These are phyloP conservation scores for Trichothecium roseum DNA, from an alignment of 2,329 filamentous ascomycete species.

Conservation along the genomic window DNA sequence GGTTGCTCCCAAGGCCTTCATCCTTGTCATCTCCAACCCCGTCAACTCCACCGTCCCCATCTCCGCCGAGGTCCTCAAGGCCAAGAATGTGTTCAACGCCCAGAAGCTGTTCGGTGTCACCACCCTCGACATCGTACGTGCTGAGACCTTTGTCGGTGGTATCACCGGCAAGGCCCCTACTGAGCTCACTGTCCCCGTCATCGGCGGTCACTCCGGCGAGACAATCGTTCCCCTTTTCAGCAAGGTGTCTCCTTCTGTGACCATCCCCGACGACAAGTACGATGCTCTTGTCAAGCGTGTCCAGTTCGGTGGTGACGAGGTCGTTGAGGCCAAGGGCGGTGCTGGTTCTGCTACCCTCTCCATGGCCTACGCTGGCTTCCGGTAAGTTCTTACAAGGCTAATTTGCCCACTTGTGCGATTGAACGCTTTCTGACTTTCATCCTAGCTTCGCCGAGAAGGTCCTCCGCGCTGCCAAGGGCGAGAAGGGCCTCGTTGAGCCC, in stretches of 20 bases:
- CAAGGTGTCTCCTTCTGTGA: slow-evolving; percentile 69
- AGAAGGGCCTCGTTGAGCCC: slow-evolving; percentile 88
- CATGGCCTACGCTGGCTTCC: slow-evolving; percentile 93
- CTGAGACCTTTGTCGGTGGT: slow-evolving; percentile 89
- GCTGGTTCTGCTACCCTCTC: slow-evolving; percentile 83
- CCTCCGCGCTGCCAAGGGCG: slow-evolving; percentile 76
- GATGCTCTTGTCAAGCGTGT: slow-evolving; percentile 87
- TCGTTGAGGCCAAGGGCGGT: slow-evolving; percentile 90
- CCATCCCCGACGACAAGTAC: slow-evolving; percentile 82
- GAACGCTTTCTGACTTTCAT: slow-evolving; percentile 5
- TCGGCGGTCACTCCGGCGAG: slow-evolving; percentile 95
- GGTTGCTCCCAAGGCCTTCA: slow-evolving; percentile 82
- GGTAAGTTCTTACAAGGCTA: slow-evolving; percentile 38
- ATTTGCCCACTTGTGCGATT: neutral
- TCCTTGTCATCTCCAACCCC: slow-evolving; percentile 97
- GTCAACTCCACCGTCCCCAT: slow-evolving; percentile 99
- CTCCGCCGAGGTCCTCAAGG: slow-evolving; percentile 92
- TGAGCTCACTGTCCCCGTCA: slow-evolving; percentile 78
- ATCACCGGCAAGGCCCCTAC: slow-evolving; percentile 73
- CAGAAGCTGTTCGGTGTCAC: slow-evolving; percentile 97
- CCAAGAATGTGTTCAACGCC: slow-evolving; percentile 84
- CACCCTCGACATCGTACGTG: slow-evolving; percentile 94
- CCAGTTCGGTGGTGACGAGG: slow-evolving; percentile 96
- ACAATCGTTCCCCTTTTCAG: slow-evolving; percentile 98
- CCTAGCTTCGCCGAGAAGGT: slow-evolving; percentile 85